Evolutionary conservation across 371 early-diverging fungal species (phyloP), one percentile per base, ranked within the genome.

Genomic region (Saksenaea vasiformis): DNA sequence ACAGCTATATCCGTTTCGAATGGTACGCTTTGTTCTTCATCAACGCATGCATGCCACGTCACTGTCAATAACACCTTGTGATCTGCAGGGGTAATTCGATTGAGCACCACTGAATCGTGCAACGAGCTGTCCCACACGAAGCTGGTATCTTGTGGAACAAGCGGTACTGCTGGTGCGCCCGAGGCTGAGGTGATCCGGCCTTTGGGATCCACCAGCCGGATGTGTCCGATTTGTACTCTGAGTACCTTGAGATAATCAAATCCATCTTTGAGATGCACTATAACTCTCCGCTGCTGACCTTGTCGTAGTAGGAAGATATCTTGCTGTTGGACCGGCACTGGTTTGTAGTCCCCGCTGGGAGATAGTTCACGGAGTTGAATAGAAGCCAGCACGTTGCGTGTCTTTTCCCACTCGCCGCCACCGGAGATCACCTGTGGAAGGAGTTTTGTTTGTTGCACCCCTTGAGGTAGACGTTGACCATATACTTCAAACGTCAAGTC

Each of bases 71-170:
- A 43, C 15, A 87, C 83, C 0, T 77, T 76, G 47, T 78, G 77
- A 27, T 79, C 73, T 11, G 78, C 71, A 26, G 75, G 64, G 0
- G 91, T 91, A 19, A 87, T 73, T 24, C 79, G 59, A 66, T 93
- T 91, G 34, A 93, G 73, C 35, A 83, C 72, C 1, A 78, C 56
- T 0, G 83, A 83, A 26, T 86, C 86, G 61, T 91, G 90, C 1
- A 91, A 70, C 1, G 89, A 86, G 31, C 88, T 86, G 67, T 93
- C 93, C 93, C 93, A 93, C 0, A 89, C 70, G 17, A 85, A 83
- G 13, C 87, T 87, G 51, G 87, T 85, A 3, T 59, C 51, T 19
- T 47, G 51, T 47, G 51, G 51, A 19, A 22, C 24, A 10, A 57
- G 0, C 76, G 71, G 22, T 74, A 73, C 31, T 60, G 64, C 54